Base-by-base conservation (phyloP, 2,329 filamentous ascomycete species). In the Pseudonectria foliicola region DNA sequence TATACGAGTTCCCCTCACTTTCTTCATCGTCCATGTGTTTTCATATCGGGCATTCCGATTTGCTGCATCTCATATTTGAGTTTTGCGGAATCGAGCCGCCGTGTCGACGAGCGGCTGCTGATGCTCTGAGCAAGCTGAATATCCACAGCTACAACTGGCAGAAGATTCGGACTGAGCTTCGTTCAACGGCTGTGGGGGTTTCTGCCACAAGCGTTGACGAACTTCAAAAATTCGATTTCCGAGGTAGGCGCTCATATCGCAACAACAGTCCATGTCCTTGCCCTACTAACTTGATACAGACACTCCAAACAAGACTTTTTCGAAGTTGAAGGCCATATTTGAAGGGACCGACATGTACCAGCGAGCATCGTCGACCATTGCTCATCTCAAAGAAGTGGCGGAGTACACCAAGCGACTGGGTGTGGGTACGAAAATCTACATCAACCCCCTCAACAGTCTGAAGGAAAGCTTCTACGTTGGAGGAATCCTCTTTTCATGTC, bases 181-280 rank as follows among this genome's bases (percentile, higher is more conserved):
- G 89, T 26, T 85, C 83, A n/a, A 78, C 85, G 3, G 62, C 81
- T 13, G 77, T 94, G 25, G 87, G 88, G 3, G 75, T 95, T 13
- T 84, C 89, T 4, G 85, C 86, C 10, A 95, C 89, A 3, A 93
- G 85, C 28, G 72, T 98, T 30, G 89, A 95, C 49, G 90, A 95
- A 52, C 70, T 98, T 37, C 78, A 85, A 46, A 79, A 81, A 6
- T 98, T 96, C 55, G 89, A 98, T 56, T 96, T 95, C 59, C 75
- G 86, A 66, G 81, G 81, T 80, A 62, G 51, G 64, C 50, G 4
- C 23, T 4, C 15, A 13, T 15, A 26, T 26, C 2, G 6, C 29
- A 25, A 16, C n/a, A 8, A 13, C 11, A 7, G 16, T 13, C 4
- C 13, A 13, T 12, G 6, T 3, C 6, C 12, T 13, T 13, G 11